Evolutionary conservation across 129 eudicot species (phyloP).

Genomic region (Escallonia herrerae): DNA sequence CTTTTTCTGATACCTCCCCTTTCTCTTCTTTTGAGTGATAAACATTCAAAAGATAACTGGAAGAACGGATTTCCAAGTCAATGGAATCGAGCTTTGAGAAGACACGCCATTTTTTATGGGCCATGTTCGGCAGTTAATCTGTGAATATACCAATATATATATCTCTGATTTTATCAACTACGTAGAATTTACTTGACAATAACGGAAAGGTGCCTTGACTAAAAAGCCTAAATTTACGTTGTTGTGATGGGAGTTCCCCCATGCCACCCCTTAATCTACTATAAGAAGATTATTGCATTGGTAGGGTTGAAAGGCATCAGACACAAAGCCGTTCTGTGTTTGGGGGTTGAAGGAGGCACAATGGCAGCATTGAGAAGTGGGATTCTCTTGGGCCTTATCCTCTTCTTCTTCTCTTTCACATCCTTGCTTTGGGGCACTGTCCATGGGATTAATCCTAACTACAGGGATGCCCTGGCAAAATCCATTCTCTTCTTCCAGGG

Average conservation of each 20-base stretch:
- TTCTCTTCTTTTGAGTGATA: too few species aligned
- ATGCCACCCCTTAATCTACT: not conserved
- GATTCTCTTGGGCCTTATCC: not conserved
- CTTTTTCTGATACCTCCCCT: too few species aligned
- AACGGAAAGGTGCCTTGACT: not conserved
- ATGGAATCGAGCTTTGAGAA: too few species aligned
- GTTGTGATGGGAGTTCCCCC: not conserved
- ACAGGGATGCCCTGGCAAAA: constrained; percentile 85
- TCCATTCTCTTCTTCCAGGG: constrained; percentile 84
- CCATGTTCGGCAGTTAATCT: too few species aligned
- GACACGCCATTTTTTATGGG: too few species aligned
- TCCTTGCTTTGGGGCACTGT: constrained; percentile 25
- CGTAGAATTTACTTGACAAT: too few species aligned
- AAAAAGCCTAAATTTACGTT: constrained; percentile 29
- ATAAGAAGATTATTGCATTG: not conserved
- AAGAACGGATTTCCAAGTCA: too few species aligned
- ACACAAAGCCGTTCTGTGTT: too few species aligned
- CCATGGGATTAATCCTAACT: constrained; percentile 45
- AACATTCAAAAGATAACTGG: too few species aligned
- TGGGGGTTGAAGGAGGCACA: too few species aligned
- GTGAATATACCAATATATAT: too few species aligned
- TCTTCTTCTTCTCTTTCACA: constrained; percentile 17
- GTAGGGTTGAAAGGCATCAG: not conserved
- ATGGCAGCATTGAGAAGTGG: constrained; percentile 18
- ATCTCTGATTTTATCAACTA: too few species aligned